Percentiles rank a stretch among this genome's conserved stretches.
Evolutionary conservation across 2,329 filamentous ascomycete genomes (phyloP).

Genomic region (Aureobasidium namibiae): DNA sequence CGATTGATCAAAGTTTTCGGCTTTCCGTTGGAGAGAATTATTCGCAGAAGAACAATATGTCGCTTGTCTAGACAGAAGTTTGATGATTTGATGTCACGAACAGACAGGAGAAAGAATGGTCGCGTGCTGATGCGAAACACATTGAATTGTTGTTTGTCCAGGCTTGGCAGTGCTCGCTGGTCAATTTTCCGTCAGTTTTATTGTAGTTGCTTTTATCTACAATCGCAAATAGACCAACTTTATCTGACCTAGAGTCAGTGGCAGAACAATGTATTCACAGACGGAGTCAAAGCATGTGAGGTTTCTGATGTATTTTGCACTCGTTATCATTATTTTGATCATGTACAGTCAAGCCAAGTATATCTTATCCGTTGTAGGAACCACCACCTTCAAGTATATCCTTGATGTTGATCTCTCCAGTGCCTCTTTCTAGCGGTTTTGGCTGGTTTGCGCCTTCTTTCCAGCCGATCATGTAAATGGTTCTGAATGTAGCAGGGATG

Average conservation of each 20-base stretch:
- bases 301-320: background rate
- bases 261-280: background rate
- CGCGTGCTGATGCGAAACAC: background rate
- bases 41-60: background rate
- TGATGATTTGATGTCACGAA: background rate
- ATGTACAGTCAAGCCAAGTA: background rate
- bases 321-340: background rate
- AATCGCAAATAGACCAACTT: too few relatives aligned
- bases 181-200: background rate
- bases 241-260: background rate
- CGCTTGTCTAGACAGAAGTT: background rate
- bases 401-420: constrained; percentile 79
- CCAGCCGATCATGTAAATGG: constrained; percentile 99
- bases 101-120: background rate
- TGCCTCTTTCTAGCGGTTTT: constrained; percentile 73
- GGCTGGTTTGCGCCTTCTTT: constrained; percentile 73
- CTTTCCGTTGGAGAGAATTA: background rate
- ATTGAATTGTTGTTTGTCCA: background rate
- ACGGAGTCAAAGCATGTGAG: background rate
- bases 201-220: too few relatives aligned
- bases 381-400: constrained; percentile 57
- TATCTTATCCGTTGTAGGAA: background rate
- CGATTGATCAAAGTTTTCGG: background rate
- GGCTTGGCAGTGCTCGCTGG: background rate
- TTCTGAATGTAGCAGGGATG: constrained; percentile 77